These are phyloP conservation scores for Leptodermis oblonga DNA, from an alignment of 257 asterid genomes.

Conservation along the genomic window DNA sequence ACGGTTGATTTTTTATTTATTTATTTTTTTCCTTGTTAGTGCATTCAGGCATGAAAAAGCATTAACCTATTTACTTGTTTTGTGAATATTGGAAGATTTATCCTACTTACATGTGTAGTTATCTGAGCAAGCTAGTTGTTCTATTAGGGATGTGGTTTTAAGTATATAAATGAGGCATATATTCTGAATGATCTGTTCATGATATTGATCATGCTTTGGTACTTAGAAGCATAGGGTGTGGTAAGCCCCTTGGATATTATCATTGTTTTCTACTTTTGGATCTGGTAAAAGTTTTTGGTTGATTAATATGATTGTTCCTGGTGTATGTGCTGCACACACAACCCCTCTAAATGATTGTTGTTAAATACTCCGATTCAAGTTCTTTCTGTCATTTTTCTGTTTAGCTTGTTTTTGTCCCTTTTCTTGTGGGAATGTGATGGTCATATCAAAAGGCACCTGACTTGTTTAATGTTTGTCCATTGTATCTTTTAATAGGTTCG, in stretches of 20 bases:
- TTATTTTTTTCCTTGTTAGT: too few relatives aligned
- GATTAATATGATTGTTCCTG: not conserved
- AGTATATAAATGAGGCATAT: not conserved
- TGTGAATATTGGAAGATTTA: not conserved
- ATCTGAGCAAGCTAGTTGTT: not conserved
- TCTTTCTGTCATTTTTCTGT: not conserved
- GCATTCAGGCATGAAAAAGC: not conserved
- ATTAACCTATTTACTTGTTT: not conserved
- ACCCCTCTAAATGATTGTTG: not conserved
- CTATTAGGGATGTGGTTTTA: not conserved
- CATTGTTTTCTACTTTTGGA: not conserved
- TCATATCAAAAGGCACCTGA: constrained; percentile 21
- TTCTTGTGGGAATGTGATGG: not conserved
- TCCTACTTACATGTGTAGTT: not conserved
- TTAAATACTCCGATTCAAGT: not conserved
- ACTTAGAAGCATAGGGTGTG: not conserved
- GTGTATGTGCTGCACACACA: not conserved
- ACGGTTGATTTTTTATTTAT: too few relatives aligned
- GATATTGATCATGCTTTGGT: not conserved
- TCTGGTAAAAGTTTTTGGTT: not conserved
- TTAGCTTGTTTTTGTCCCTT: not conserved
- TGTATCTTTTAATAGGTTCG: constrained; percentile 64
- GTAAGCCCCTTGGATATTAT: not conserved
- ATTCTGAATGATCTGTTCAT: not conserved
- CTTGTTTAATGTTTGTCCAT: constrained; percentile 9